Percentiles rank a stretch among this genome's conserved stretches.
Evolutionary conservation across 2,329 filamentous ascomycete genomes (phyloP).

Genomic region (Talaromyces funiculosus): DNA sequence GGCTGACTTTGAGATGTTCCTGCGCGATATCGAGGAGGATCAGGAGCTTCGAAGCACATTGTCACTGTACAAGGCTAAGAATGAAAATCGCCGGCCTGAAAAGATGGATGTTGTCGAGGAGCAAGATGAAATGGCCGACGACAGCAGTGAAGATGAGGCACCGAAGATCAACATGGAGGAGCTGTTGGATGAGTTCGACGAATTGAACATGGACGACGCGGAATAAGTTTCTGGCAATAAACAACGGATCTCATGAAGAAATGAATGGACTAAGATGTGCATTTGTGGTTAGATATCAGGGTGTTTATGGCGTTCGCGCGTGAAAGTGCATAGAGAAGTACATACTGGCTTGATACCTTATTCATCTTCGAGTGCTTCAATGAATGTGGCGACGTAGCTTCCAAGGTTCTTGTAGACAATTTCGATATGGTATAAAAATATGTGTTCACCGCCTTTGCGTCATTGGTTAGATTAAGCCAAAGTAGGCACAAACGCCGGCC

Average conservation of each 20-base stretch:
- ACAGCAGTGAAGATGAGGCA: conserved; percentile 59
- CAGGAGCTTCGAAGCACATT: conserved; percentile 77
- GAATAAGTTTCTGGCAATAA: background rate
- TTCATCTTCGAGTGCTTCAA: background rate
- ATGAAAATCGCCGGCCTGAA: conserved; percentile 40
- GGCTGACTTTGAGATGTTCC: conserved; percentile 92
- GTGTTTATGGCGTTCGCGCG: background rate
- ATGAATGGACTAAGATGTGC: conserved; percentile 7
- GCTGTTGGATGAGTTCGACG: conserved; percentile 87
- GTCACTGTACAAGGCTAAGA: conserved; percentile 72
- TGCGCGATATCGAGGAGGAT: conserved; percentile 95
- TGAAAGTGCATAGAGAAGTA: conserved; percentile 1
- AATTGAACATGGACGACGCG: conserved; percentile 60
- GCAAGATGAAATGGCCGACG: conserved; percentile 50
- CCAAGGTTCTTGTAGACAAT: background rate
- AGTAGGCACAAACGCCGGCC: background rate
- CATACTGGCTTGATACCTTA: conserved; percentile 1
- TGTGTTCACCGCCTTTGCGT: background rate
- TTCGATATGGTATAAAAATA: too few species aligned
- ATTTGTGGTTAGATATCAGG: conserved; percentile 5
- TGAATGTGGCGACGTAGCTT: background rate
- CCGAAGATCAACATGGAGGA: conserved; percentile 73
- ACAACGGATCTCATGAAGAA: conserved; percentile 10
- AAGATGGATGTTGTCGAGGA: conserved; percentile 44
- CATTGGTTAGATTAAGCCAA: background rate